phyloP scores from a whole-genome alignment of 176 grass and related monocot genomes.

The Lolium perenne region DNA sequence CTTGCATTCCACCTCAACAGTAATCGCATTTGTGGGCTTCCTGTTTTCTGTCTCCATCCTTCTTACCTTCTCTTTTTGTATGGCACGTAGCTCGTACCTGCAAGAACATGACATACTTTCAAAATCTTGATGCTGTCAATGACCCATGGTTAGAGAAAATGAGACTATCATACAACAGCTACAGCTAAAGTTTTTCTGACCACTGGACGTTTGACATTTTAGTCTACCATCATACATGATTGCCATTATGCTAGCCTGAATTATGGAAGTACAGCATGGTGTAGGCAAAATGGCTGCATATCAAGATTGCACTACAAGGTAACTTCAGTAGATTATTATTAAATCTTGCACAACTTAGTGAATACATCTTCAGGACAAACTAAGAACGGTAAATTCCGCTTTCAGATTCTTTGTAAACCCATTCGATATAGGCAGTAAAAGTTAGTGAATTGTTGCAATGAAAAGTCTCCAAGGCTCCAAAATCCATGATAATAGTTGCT shows the following conservation, averaged over 20 bases:
- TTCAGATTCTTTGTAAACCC: background rate
- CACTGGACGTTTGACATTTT: background rate
- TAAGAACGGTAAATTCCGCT: background rate
- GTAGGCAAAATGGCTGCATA: background rate
- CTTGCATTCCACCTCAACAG: constrained; percentile 91
- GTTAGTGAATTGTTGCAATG: background rate
- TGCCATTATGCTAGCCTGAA: background rate
- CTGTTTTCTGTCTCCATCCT: constrained; percentile 63
- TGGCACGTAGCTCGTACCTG: constrained; percentile 83
- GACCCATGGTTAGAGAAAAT: constrained; percentile 11
- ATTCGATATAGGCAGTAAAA: background rate
- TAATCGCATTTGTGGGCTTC: constrained; percentile 44
- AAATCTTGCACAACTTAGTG: background rate
- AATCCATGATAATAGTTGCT: constrained; percentile 7
- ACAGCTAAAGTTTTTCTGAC: constrained; percentile 14
- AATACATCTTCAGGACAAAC: constrained; percentile 1
- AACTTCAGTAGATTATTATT: background rate
- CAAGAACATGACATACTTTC: constrained; percentile 29
- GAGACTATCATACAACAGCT: background rate
- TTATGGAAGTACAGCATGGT: background rate
- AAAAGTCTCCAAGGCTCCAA: constrained; percentile 1
- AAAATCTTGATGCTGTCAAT: background rate
- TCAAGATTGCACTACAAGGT: background rate
- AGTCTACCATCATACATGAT: background rate
- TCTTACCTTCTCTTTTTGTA: constrained; percentile 76